phyloP scores from a whole-genome alignment of 305 asterid genomes.

The Plantago coronopus region DNA sequence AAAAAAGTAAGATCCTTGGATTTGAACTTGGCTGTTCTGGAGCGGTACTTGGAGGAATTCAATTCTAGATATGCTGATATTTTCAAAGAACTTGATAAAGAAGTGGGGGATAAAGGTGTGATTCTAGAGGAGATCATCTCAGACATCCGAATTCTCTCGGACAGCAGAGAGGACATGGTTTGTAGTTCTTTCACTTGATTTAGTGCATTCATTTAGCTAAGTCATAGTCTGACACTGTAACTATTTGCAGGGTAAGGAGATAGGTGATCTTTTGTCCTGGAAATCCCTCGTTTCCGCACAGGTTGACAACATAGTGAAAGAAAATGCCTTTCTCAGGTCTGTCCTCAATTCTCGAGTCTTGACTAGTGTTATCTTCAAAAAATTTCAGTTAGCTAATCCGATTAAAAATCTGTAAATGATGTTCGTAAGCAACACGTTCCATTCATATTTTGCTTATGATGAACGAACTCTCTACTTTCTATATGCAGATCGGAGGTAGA shows the following conservation, averaged over 20 bases:
- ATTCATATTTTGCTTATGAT: neutral
- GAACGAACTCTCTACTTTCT: neutral
- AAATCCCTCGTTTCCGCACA: constrained; percentile 66
- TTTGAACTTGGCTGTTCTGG: constrained; percentile 72
- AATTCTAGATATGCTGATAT: constrained; percentile 63
- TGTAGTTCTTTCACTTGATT: constrained; percentile 23
- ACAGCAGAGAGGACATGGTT: constrained; percentile 72
- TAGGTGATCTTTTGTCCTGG: constrained; percentile 67
- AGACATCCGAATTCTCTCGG: constrained; percentile 50
- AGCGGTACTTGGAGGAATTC: constrained; percentile 75
- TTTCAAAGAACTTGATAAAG: constrained; percentile 59
- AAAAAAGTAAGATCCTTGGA: constrained; percentile 82
- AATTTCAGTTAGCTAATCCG: too few species aligned
- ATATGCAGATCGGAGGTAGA: constrained; percentile 72
- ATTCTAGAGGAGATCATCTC: constrained; percentile 57
- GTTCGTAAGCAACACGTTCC: too few species aligned
- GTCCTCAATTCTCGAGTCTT: constrained; percentile 11
- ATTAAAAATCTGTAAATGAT: neutral
- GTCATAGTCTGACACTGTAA: constrained; percentile 12
- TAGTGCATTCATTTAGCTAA: constrained; percentile 10
- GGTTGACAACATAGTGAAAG: constrained; percentile 55
- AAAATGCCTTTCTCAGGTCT: constrained; percentile 75
- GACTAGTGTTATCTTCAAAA: too few species aligned
- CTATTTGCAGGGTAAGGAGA: constrained; percentile 60
- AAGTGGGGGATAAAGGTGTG: constrained; percentile 48